A percentile compares a stretch with the other conserved stretches of the same genome.
Evolutionary conservation across 1,139 yeast genomes (phyloP).

Genomic region (Suhomyces bribrorum): DNA sequence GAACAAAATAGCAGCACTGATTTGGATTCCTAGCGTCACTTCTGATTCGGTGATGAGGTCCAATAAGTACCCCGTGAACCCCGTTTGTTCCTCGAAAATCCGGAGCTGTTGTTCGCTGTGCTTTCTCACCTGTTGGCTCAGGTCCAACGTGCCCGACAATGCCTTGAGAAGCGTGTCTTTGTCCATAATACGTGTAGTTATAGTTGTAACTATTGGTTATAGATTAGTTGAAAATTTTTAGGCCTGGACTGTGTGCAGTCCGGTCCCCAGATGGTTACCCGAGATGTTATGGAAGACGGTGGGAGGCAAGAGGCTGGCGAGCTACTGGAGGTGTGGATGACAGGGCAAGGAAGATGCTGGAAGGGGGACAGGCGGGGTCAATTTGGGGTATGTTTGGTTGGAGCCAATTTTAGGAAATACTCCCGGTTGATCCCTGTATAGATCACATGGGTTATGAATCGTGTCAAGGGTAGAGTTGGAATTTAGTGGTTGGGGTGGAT

Average conservation of each 20-base stretch:
- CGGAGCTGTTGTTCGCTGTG: constrained; percentile 45
- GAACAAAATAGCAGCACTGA: constrained; percentile 67
- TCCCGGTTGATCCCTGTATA: too few relatives aligned
- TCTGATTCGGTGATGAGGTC: constrained; percentile 52
- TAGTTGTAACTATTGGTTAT: not conserved
- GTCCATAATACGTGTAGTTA: constrained; percentile 33
- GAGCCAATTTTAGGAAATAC: too few relatives aligned
- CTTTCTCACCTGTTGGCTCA: constrained; percentile 39
- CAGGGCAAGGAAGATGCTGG: too few relatives aligned
- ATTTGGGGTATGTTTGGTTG: too few relatives aligned
- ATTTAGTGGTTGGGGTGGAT: too few relatives aligned
- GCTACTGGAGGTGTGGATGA: too few relatives aligned
- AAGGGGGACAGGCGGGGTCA: too few relatives aligned
- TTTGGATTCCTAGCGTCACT: constrained; percentile 50
- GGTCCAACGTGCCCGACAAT: constrained; percentile 48
- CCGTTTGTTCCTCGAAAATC: constrained; percentile 48
- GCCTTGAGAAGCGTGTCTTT: constrained; percentile 42
- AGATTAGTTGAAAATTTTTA: constrained; percentile 7
- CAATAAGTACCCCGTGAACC: constrained; percentile 59
- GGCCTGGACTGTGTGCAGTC: not conserved
- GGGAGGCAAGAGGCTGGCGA: too few relatives aligned
- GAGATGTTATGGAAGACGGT: too few relatives aligned
- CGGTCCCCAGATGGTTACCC: too few relatives aligned
- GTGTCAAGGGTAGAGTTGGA: too few relatives aligned
- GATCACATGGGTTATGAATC: too few relatives aligned